Base-by-base conservation (phyloP, 192 early-diverging fungal species). In the Coemansia sp. region DNA sequence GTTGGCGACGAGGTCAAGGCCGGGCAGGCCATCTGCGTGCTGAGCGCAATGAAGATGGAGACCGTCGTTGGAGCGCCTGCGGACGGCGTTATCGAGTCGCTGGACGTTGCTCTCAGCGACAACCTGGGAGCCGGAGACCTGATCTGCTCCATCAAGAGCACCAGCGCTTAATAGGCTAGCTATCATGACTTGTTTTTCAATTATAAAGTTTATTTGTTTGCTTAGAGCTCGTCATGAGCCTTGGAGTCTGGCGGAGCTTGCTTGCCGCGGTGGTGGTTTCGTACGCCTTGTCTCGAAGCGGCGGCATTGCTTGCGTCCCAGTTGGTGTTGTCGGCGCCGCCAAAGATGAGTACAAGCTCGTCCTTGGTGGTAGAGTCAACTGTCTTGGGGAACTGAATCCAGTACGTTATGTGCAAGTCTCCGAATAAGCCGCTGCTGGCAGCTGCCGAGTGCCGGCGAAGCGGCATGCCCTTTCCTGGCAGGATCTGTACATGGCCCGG, bases 31-130 rank as follows among this genome's bases (percentile, higher is more conserved):
- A 79, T 98, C 63, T 94, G 90, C 60, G 91, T 98, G 25, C 83
- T 98, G 38, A 93, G 90, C 62, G 96, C 96, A n/a, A 98, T 98
- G 96, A 98, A 94, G 86, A 94, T 94, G 93, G 96, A 98, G 83
- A 98, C 95, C 4, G 87, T 96, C 25, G 94, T 98, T 25, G 86
- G 91, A 19, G 88, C 94, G 10, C 86, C 95, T 6, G 86, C 88
- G 25, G 85, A 90, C 43, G 92, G 92, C 64, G 84, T 85, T n/a
- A 83, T 97, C 46, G 90, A 89, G 53, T 76, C 87, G 43, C 87
- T 96, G 11, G 76, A 84, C 25, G 86, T 96, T 24, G 79, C 83
- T 39, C 86, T 91, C 59, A 87, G 85, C 64, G 96, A 97, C 69
- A 92, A 88, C 19, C 75, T 97, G 35, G 86, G 85, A 6, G 87